Evolutionary conservation across 768 basidiomycete genomes (phyloP).

Genomic region (Cyathus striatus): DNA sequence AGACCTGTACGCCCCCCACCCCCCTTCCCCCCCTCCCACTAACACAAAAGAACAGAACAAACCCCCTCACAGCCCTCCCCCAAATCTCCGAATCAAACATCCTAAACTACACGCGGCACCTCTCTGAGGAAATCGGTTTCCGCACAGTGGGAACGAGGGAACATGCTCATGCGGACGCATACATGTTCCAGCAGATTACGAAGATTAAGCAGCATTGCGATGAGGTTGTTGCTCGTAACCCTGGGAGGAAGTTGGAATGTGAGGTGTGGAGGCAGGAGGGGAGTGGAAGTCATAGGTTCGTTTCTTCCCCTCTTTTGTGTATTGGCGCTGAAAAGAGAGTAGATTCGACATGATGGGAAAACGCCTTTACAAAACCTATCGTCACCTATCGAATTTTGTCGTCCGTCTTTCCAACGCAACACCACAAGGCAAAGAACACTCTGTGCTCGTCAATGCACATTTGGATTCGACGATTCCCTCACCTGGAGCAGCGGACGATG

Average conservation of each 20-base stretch:
- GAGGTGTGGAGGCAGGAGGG: conserved; percentile 91
- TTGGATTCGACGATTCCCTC: conserved; percentile 87
- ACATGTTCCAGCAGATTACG: conserved; percentile 69
- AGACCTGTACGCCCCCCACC: conserved; percentile 35
- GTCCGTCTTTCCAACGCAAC: conserved; percentile 82
- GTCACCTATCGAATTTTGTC: conserved; percentile 83
- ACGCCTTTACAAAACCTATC: conserved; percentile 81
- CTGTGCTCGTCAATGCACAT: conserved; percentile 85
- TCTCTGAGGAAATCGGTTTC: conserved; percentile 87
- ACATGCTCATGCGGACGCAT: conserved; percentile 79
- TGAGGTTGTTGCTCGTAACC: conserved; percentile 31
- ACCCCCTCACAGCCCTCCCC: conserved; percentile 54
- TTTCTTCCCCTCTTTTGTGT: conserved; percentile 6
- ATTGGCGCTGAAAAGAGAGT: not conserved
- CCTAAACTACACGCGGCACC: conserved; percentile 53
- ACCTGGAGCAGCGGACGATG: conserved; percentile 88
- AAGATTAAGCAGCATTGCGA: conserved; percentile 62
- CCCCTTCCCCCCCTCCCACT: not conserved
- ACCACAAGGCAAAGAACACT: conserved; percentile 66
- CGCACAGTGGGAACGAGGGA: conserved; percentile 89
- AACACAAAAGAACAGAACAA: conserved; percentile 17
- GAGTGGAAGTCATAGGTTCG: conserved; percentile 82
- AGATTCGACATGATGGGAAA: conserved; percentile 93
- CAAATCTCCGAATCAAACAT: conserved; percentile 72
- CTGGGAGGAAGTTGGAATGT: conserved; percentile 73